Evolutionary conservation across 1,284 basidiomycete species (phyloP), one percentile per base, ranked within the genome.

Genomic region (Austroboletus rostrupii): DNA sequence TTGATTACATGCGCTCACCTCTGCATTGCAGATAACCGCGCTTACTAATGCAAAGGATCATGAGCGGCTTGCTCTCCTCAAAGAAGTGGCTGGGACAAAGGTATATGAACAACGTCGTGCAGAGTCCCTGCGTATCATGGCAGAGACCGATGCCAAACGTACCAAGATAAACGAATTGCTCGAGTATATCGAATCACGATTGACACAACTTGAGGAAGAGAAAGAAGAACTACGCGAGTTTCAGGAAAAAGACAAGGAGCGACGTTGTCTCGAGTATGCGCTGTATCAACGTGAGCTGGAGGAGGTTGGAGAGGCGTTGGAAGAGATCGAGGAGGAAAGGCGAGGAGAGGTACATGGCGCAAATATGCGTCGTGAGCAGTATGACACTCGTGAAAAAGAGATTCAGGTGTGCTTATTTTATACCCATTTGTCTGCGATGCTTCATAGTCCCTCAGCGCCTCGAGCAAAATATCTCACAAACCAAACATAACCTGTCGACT

Each of bases 21-120:
- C 20, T 29, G 9, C 28, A 3, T 14, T 16, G 1, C 53, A 96
- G 88, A 98, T 99, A 61, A 98, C 96, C 0, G 87, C 92, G 29
- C 76, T 99, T 16, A 99, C 97, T 7, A 99, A 99, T 59, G 95
- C 96, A 35, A 97, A 97, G 69, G 97, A 99, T 63, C 83, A 88
- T 54, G 96, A 99, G 67, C 84, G 97, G 2, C 79, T 99, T 5
- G 85, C 90, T 1, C 78, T 99, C 16, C 77, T 99, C 45, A 99
- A 99, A 65, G 97, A 99, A 68, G 96, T 99, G 0, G 97, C 97
- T 0, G 97, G 97, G 1, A 99, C 97, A 0, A 92, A 97, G 61
- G 94, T 99, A 1, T 99, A 99, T 67, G 97, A 99, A 70, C 90
- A 97, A 64, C 86, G 96, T 45, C 82, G 97, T 13, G 62, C 89